Evolutionary conservation across 768 basidiomycete genomes (phyloP), one percentile per base, ranked within the genome.

Genomic region (Termitomyces sp.): DNA sequence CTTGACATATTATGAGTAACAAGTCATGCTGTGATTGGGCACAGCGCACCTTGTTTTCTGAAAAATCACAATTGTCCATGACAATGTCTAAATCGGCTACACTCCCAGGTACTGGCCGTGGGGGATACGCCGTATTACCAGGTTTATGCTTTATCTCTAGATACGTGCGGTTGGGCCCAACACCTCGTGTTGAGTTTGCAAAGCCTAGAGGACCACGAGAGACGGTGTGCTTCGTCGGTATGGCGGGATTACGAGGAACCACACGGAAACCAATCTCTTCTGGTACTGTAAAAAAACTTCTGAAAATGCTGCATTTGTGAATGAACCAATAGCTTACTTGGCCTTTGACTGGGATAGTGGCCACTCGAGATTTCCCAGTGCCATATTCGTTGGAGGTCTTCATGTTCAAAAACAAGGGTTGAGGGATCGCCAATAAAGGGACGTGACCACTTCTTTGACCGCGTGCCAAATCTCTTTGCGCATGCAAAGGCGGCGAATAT

Each of bases 1-100:
- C 91, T 97, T 97, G 67, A 26, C 35, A 44, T n/a, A 46, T 26
- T 45, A 15, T 60, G 52, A 68, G 57, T 52, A 52, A 54, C 60
- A 50, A 42, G 33, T 37, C 17, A 42, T 26, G 14, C 3, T 6
- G 23, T 30, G 59, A 12, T 6, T 19, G 1, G n/a, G 28, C 1
- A 33, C 21, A 33, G 50, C 70, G 42, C 50, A 89, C 91, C 78
- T 91, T 91, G 63, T 82, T 79, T 60, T 83, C 78, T 15, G 85
- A 84, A 68, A 94, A 97, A 72, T 96, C 92, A 68, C 97, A 99
- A 63, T 94, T 84, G 43, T 94, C 87, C 89, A 95, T 89, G 5
- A 98, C 78, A 30, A 80, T 74, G 70, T 99, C 96, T 62, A 99
- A 71, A 69, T 99, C 97, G 9, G 91, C 81, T 19, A 95, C 80